Evolutionary conservation across 495 filamentous ascomycete genomes (phyloP).

Genomic region (Neurospora sp.): DNA sequence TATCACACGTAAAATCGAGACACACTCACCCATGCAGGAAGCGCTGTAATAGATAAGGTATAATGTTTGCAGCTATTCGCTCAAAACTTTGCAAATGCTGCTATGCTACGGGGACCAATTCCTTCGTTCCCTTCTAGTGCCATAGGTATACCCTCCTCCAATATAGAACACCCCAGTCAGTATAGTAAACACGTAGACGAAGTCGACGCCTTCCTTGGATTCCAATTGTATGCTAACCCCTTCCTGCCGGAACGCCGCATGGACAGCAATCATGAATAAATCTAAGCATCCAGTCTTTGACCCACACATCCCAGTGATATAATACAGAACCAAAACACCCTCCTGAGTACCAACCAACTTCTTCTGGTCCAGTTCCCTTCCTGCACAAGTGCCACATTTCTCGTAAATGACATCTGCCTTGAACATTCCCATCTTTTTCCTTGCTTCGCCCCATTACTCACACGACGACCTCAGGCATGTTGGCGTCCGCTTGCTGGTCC

Average conservation of each 20-base stretch:
- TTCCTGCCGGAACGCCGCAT: constrained; percentile 12
- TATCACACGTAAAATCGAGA: background rate
- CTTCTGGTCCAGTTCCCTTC: background rate
- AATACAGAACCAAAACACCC: constrained; percentile 15
- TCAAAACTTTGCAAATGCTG: background rate
- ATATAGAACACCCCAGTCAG: background rate
- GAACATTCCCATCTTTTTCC: background rate
- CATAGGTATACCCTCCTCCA: background rate
- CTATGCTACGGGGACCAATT: background rate
- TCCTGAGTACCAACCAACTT: constrained; percentile 1
- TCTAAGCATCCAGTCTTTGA: background rate
- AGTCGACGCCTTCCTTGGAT: constrained; percentile 5
- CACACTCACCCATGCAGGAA: background rate
- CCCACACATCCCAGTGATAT: constrained; percentile 9
- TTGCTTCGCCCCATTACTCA: constrained; percentile 3
- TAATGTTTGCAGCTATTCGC: background rate
- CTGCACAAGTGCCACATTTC: background rate
- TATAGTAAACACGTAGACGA: background rate
- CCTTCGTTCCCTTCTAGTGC: background rate
- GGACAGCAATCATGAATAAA: constrained; percentile 3
- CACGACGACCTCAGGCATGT: constrained; percentile 16
- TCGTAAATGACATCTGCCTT: background rate
- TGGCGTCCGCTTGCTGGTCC: constrained; percentile 15
- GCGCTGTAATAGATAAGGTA: background rate
- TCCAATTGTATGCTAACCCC: constrained; percentile 12